Conservation (phyloP, 768 basidiomycete genomes). For the Boletus sp. region DNA sequence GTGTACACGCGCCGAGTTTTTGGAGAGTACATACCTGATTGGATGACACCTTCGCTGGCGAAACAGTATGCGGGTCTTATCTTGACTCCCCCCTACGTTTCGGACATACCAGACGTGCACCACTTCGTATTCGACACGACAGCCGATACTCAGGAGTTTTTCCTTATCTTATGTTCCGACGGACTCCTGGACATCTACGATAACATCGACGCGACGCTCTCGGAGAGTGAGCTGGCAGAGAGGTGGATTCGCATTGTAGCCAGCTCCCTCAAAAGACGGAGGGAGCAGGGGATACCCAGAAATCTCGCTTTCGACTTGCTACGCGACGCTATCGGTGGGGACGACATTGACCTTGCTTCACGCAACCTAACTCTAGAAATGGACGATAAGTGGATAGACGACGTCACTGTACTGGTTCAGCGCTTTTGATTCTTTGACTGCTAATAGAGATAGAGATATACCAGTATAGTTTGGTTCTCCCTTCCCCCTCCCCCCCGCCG, state of each 20-base stretch:
- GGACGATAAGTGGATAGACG: slow-evolving; percentile 50
- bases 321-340: slow-evolving; percentile 42
- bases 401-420: slow-evolving; percentile 45
- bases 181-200: slow-evolving; percentile 44
- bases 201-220: slow-evolving; percentile 17
- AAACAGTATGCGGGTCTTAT: slow-evolving; percentile 33
- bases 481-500: background rate
- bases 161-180: slow-evolving; percentile 45
- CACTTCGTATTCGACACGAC: slow-evolving; percentile 31
- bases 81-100: slow-evolving; percentile 46
- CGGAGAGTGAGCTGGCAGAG: slow-evolving; percentile 29
- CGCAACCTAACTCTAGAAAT: slow-evolving; percentile 47
- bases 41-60: slow-evolving; percentile 16
- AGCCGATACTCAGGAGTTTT: slow-evolving; percentile 17
- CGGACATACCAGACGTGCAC: slow-evolving; percentile 38
- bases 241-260: slow-evolving; percentile 37
- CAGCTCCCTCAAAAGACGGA: slow-evolving; percentile 20
- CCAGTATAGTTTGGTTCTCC: background rate
- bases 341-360: slow-evolving; percentile 38
- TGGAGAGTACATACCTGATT: slow-evolving; percentile 22
- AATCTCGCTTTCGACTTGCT: slow-evolving; percentile 42
- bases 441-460: slow-evolving; percentile 1
- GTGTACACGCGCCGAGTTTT: slow-evolving; percentile 33
- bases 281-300: slow-evolving; percentile 7
- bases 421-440: slow-evolving; percentile 25